Evolutionary conservation across 441 rosid species (phyloP).

Genomic region (Populus trichocarpa): DNA sequence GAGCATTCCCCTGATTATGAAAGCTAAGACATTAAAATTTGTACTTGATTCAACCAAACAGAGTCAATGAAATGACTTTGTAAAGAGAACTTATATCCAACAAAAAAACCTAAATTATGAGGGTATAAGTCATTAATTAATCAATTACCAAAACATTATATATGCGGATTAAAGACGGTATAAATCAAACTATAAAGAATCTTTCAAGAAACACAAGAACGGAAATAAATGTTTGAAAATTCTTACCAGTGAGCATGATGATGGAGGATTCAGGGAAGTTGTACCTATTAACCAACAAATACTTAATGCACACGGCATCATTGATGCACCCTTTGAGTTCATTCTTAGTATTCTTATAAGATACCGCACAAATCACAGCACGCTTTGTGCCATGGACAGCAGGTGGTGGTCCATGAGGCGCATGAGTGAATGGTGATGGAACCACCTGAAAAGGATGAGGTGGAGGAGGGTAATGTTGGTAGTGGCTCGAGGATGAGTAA

Average conservation of each 20-base stretch:
- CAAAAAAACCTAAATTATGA: not conserved
- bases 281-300: slow-evolving; percentile 66
- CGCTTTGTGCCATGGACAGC: slow-evolving; percentile 58
- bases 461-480: slow-evolving; percentile 12
- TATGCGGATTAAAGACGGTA: too few relatives aligned
- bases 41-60: not conserved
- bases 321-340: slow-evolving; percentile 86
- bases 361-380: slow-evolving; percentile 82
- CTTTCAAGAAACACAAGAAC: not conserved
- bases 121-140: not conserved
- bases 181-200: not conserved
- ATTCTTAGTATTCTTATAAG: slow-evolving; percentile 60
- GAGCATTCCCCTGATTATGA: slow-evolving; percentile 17
- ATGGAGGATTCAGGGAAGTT: slow-evolving; percentile 67
- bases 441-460: slow-evolving; percentile 7
- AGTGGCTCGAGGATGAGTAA: not conserved
- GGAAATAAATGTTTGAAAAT: not conserved
- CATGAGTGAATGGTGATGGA: slow-evolving; percentile 41
- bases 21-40: not conserved
- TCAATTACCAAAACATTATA: too few relatives aligned
- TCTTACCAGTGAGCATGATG: slow-evolving; percentile 74
- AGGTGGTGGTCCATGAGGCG: slow-evolving; percentile 52
- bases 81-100: not conserved
- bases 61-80: not conserved
- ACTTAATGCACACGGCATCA: slow-evolving; percentile 86